A percentile compares a stretch with the other conserved stretches of the same genome.
Evolutionary conservation across 441 rosid genomes (phyloP).

Genomic region (Corymbia calophylla): DNA sequence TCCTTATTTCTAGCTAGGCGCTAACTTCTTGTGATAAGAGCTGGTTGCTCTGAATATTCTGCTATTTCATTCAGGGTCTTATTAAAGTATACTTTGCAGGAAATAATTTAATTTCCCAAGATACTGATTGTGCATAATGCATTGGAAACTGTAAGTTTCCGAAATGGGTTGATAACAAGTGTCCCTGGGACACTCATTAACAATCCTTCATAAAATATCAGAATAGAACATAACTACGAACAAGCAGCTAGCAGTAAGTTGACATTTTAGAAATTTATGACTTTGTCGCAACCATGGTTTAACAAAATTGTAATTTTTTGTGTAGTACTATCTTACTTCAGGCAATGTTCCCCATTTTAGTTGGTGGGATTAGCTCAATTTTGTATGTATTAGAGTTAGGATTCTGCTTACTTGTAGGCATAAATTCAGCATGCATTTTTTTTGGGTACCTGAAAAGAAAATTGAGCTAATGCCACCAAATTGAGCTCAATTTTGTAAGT

Average conservation of each 20-base stretch:
- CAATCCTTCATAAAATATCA: neutral
- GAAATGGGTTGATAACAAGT: neutral
- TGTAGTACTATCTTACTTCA: neutral
- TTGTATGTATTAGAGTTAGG: neutral
- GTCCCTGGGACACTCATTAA: neutral
- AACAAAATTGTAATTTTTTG: neutral
- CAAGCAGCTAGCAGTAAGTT: neutral
- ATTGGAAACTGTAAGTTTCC: neutral
- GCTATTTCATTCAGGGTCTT: neutral
- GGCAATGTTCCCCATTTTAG: neutral
- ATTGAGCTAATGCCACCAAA: no score
- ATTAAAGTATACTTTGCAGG: neutral
- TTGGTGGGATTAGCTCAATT: neutral
- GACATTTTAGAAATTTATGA: neutral
- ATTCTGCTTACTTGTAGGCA: neutral
- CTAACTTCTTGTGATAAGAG: neutral
- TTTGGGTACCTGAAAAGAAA: no score
- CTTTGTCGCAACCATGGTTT: neutral
- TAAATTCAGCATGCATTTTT: neutral
- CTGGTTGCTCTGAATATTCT: neutral
- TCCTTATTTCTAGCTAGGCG: no score
- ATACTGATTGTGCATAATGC: neutral
- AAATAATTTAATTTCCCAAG: neutral
- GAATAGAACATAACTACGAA: neutral
- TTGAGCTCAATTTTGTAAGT: neutral